A percentile compares a stretch with the other conserved stretches of the same genome.
phyloP scores from a whole-genome alignment of 1,284 basidiomycete genomes.

The Apiotrichum laibachii region DNA sequence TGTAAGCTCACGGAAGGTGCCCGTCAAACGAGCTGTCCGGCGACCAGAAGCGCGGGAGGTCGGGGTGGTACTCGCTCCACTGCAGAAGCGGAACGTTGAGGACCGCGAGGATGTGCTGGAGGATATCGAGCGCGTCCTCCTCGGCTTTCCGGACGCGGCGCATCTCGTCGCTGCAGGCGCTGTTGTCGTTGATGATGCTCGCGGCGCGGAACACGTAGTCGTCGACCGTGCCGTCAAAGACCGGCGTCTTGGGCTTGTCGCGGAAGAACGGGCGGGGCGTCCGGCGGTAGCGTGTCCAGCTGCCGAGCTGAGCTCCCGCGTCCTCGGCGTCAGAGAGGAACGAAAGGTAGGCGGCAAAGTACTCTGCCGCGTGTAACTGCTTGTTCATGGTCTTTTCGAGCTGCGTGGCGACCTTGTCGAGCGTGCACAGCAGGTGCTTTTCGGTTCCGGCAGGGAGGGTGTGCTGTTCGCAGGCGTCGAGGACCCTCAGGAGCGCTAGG shows the following conservation, averaged over 20 bases:
- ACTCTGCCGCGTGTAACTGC: neutral
- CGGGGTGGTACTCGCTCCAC: no score
- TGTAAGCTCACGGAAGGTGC: no score
- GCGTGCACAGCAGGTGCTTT: no score
- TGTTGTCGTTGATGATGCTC: neutral
- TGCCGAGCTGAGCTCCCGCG: neutral
- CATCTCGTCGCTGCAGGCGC: no score
- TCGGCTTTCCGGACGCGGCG: no score
- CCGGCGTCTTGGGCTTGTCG: neutral
- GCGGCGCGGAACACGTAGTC: neutral
- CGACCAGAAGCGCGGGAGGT: no score
- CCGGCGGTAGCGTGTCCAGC: neutral
- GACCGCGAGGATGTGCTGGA: no score
- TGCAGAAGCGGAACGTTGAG: no score
- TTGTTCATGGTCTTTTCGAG: neutral
- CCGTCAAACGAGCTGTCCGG: no score
- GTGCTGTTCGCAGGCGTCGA: neutral
- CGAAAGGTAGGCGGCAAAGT: neutral
- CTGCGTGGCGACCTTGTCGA: neutral
- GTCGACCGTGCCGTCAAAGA: neutral
- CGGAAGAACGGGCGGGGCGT: neutral
- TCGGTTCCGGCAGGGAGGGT: neutral
- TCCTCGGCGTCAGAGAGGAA: neutral
- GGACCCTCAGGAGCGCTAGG: neutral
- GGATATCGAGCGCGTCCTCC: no score